Evolutionary conservation across 2,329 filamentous ascomycete genomes (phyloP).

Genomic region (Colletotrichum caudatum): DNA sequence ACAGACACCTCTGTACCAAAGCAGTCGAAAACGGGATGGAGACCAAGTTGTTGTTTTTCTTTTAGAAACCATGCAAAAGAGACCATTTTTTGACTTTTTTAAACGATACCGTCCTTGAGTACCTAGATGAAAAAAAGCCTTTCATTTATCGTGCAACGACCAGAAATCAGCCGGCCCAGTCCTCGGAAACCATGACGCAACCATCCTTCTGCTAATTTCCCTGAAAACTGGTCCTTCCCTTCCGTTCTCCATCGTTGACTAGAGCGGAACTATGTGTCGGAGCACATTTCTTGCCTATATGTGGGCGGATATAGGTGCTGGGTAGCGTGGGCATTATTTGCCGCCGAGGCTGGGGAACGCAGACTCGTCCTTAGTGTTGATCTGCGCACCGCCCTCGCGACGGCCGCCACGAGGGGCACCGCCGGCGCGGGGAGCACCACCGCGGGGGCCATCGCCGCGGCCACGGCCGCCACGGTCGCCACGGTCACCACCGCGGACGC

Average conservation of each 20-base stretch:
- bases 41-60: neutral
- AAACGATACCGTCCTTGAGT: constrained; percentile 42
- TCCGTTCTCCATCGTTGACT: constrained; percentile 38
- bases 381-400: constrained; percentile 59
- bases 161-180: constrained; percentile 42
- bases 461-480: constrained; percentile 57
- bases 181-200: constrained; percentile 41
- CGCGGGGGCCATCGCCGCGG: constrained; percentile 60
- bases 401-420: constrained; percentile 58
- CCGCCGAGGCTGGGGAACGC: constrained; percentile 73
- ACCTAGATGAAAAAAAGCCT: constrained; percentile 42
- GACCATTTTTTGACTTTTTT: constrained; percentile 42
- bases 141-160: constrained; percentile 43
- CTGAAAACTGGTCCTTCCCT: constrained; percentile 42
- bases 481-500: constrained; percentile 57
- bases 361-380: constrained; percentile 69
- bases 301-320: constrained; percentile 32
- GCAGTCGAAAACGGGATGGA: neutral
- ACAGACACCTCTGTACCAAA: neutral
- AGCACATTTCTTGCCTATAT: constrained; percentile 38
- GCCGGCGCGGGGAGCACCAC: constrained; percentile 58
- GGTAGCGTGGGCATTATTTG: constrained; percentile 53
- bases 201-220: constrained; percentile 38
- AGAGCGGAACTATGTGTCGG: constrained; percentile 41
- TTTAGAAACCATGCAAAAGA: constrained; percentile 39